Percentiles rank a stretch among this genome's conserved stretches.
phyloP scores from a whole-genome alignment of 371 early-diverging fungal genomes.

The Mucor circinelloides region DNA sequence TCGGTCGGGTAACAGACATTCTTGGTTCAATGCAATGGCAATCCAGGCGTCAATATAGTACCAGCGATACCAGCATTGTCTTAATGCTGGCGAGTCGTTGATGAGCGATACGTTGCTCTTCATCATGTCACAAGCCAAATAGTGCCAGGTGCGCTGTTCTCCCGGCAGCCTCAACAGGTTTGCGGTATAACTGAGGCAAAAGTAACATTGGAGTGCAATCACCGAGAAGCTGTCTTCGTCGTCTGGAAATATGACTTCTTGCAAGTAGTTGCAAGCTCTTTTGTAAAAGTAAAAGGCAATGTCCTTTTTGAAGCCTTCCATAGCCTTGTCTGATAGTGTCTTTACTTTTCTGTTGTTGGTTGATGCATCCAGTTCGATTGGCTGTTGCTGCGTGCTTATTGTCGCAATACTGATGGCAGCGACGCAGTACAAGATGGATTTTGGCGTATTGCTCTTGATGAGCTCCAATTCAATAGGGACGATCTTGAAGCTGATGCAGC shows the following conservation, averaged over 20 bases:
- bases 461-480: constrained; percentile 19
- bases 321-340: neutral
- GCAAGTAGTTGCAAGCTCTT: constrained; percentile 5
- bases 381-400: neutral
- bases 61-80: constrained; percentile 40
- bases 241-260: constrained; percentile 14
- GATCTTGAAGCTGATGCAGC: constrained; percentile 32
- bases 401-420: constrained; percentile 26
- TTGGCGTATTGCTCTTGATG: constrained; percentile 16
- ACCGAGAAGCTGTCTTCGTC: constrained; percentile 5
- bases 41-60: constrained; percentile 50
- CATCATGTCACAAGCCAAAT: constrained; percentile 23
- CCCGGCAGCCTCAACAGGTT: constrained; percentile 20
- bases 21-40: constrained; percentile 32
- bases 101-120: constrained; percentile 5
- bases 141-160: constrained; percentile 28
- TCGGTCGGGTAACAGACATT: constrained; percentile 34
- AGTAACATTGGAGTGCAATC: constrained; percentile 22
- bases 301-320: constrained; percentile 19
- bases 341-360: neutral
- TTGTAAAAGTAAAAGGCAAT: constrained; percentile 17
- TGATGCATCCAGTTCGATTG: neutral
- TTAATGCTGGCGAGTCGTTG: neutral
- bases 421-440: constrained; percentile 21
- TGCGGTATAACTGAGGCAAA: constrained; percentile 29